Evolutionary conservation across 805 yeast genomes (phyloP).

Genomic region (Naumovozyma baii): DNA sequence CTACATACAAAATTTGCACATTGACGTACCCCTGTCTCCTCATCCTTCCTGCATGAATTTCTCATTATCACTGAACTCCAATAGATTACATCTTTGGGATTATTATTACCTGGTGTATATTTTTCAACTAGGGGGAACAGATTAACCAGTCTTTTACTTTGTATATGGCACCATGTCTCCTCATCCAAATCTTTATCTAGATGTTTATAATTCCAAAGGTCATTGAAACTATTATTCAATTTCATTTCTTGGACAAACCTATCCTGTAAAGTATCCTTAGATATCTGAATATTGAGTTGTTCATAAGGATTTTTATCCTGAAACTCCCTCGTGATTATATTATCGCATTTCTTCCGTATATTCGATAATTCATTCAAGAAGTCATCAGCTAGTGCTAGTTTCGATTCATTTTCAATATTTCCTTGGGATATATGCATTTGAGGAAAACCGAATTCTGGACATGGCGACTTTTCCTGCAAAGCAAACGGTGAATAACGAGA

Average conservation of each 20-base stretch:
- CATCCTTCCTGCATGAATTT: slow-evolving; percentile 88
- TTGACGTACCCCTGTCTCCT: slow-evolving; percentile 77
- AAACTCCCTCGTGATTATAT: not conserved
- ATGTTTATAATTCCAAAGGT: slow-evolving; percentile 38
- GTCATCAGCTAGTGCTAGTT: not conserved
- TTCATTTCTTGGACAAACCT: not conserved
- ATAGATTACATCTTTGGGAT: slow-evolving; percentile 74
- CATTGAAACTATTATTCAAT: slow-evolving; percentile 17
- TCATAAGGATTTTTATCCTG: not conserved
- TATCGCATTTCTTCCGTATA: not conserved
- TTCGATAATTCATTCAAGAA: not conserved
- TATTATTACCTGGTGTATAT: slow-evolving; percentile 51
- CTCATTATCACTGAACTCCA: slow-evolving; percentile 99
- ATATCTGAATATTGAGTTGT: not conserved
- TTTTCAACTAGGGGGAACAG: slow-evolving; percentile 87
- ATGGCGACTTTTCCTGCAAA: not conserved
- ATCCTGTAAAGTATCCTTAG: not conserved
- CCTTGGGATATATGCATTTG: not conserved
- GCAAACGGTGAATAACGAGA: not conserved
- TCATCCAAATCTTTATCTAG: slow-evolving; percentile 27
- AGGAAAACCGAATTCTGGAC: not conserved
- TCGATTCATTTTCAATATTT: not conserved
- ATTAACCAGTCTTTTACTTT: slow-evolving; percentile 44
- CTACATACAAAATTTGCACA: slow-evolving; percentile 93
- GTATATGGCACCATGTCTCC: slow-evolving; percentile 28